Conservation (phyloP, 805 yeast genomes). For the Ogataea paraovalis region DNA sequence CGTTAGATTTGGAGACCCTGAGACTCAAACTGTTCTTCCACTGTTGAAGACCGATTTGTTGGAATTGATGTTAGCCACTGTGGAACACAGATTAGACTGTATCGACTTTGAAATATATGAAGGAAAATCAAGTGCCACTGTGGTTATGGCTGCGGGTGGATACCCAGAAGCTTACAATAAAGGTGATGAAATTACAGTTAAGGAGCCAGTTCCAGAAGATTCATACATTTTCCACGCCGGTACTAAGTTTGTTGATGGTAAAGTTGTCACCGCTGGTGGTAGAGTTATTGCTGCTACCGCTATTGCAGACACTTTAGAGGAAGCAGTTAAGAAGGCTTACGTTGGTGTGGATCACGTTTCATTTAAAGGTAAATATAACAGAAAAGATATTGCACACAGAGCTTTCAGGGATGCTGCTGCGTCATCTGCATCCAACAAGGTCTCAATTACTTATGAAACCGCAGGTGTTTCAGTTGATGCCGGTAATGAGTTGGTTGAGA, state of each 20-base stretch:
- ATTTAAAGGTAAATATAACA: conserved; percentile 73
- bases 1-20: conserved; percentile 99
- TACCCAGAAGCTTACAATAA: conserved; percentile 85
- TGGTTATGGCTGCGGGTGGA: conserved; percentile 95
- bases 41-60: conserved; percentile 88
- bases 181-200: conserved; percentile 76
- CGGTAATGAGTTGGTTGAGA: conserved; percentile 86
- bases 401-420: conserved; percentile 63
- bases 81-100: conserved; percentile 89
- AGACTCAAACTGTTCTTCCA: conserved; percentile 94
- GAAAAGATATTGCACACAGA: conserved; percentile 93
- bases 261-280: conserved; percentile 86
- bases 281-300: conserved; percentile 96
- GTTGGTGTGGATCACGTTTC: conserved; percentile 73
- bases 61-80: conserved; percentile 87
- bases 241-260: conserved; percentile 56
- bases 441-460: conserved; percentile 78
- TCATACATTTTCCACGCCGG: conserved; percentile 95
- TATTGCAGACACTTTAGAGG: conserved; percentile 65
- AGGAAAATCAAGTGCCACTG: conserved; percentile 77
- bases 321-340: conserved; percentile 84
- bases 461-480: conserved; percentile 98
- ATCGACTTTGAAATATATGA: conserved; percentile 53
- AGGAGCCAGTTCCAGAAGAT: conserved; percentile 43
- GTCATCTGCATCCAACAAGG: conserved; percentile 20